These are phyloP conservation scores for Chenopodium suecicum DNA, from an alignment of 148 eudicot species.

Conservation along the genomic window DNA sequence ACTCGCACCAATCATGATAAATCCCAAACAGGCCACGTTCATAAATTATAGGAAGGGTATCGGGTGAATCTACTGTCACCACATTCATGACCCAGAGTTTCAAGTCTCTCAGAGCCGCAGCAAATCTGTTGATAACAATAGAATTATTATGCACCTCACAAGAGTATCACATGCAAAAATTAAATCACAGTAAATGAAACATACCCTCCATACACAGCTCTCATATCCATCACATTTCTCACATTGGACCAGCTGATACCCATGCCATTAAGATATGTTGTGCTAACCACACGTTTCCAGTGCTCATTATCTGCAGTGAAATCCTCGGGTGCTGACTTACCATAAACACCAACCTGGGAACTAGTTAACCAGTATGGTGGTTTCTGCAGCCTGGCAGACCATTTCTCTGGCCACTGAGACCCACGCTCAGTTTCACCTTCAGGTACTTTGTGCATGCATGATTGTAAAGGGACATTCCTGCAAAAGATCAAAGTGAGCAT, in stretches of 20 bases:
- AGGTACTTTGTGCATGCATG: conserved; percentile 65
- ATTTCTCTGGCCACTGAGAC: conserved; percentile 68
- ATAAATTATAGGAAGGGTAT: conserved; percentile 72
- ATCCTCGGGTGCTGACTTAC: conserved; percentile 73
- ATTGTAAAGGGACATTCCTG: conserved; percentile 59
- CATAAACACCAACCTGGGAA: conserved; percentile 67
- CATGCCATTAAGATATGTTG: conserved; percentile 61
- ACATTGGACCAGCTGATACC: conserved; percentile 72
- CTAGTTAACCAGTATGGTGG: conserved; percentile 64
- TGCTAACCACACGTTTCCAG: conserved; percentile 64
- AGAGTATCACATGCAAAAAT: background rate
- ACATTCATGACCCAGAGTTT: conserved; percentile 84
- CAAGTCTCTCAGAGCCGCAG: conserved; percentile 69
- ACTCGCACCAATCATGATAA: conserved; percentile 86
- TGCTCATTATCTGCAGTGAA: conserved; percentile 61
- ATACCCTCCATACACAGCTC: conserved; percentile 83
- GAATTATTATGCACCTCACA: background rate
- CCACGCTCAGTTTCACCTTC: conserved; percentile 54
- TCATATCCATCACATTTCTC: conserved; percentile 90
- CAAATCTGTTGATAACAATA: conserved; percentile 48
- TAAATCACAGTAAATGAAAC: conserved; percentile 17
- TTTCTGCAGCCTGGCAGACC: conserved; percentile 58
- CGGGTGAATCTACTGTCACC: conserved; percentile 60
- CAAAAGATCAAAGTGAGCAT: background rate
- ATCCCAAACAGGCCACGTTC: conserved; percentile 84